These are phyloP conservation scores for Penicillium sp. DNA, from an alignment of 2,329 filamentous ascomycete species.

Conservation along the genomic window DNA sequence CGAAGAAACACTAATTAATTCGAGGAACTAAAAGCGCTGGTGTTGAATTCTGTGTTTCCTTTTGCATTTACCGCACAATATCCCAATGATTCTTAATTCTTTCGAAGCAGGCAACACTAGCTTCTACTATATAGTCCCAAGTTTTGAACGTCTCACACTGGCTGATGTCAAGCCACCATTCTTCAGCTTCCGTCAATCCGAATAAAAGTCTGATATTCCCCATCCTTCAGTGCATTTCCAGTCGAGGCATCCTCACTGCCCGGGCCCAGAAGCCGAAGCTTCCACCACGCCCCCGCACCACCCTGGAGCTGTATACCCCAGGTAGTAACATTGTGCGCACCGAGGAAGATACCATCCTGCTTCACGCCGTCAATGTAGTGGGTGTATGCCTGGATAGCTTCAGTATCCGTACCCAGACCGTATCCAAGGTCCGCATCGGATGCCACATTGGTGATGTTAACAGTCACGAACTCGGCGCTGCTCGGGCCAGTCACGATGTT, in stretches of 20 bases:
- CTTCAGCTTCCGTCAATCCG: conserved; percentile 3
- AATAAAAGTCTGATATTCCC: conserved; percentile 7
- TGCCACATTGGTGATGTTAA: conserved; percentile 8
- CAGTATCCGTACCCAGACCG: conserved; percentile 4
- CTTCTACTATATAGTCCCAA: no score
- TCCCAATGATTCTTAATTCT: background rate
- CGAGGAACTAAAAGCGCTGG: conserved; percentile 7
- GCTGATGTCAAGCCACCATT: no score
- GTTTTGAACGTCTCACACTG: no score
- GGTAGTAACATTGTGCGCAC: conserved; percentile 11
- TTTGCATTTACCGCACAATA: background rate
- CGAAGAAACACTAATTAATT: conserved; percentile 25
- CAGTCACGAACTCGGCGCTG: background rate
- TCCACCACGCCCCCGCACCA: conserved; percentile 5
- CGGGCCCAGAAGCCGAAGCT: conserved; percentile 5
- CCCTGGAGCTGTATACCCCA: conserved; percentile 6
- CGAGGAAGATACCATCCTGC: conserved; percentile 10
- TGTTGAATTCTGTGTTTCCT: background rate
- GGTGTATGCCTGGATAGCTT: conserved; percentile 5
- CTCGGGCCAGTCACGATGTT: no score
- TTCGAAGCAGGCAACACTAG: no score
- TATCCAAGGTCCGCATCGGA: conserved; percentile 8
- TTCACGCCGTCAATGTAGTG: conserved; percentile 7
- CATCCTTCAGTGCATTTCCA: background rate
- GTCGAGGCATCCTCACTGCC: conserved; percentile 4